Evolutionary conservation across 495 filamentous ascomycete species (phyloP), one percentile per base, ranked within the genome.

Genomic region (Antarctomyces pellizariae): DNA sequence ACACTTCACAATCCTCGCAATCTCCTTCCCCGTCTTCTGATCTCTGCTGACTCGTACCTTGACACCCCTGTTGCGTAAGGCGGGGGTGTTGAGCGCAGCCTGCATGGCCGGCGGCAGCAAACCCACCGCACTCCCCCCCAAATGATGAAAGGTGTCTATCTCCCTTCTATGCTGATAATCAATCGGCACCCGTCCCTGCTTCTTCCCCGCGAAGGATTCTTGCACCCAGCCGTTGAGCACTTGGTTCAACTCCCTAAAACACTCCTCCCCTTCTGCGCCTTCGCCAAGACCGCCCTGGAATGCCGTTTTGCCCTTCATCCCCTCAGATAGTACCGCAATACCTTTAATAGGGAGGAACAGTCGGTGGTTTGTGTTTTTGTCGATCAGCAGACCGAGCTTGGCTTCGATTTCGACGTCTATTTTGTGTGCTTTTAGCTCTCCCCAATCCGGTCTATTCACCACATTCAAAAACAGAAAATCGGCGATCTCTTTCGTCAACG

Each of bases 361-460:
- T 18, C 80, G 60, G n/a, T 71, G 56, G 26, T 67, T 59, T 1
- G 63, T 69, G 32, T 61, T 58, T 45, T 59, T 67, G 38, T 82
- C 69, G 21, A 90, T 62, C 9, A 92, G 47, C 22, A 62, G 68
- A 26, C 84, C 84, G 10, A 95, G 46, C 45, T 92, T 93, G 5
- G 79, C 83, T 49, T 93, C 83, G 30, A 93, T 74, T 47, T 93
- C 83, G 20, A 90, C 59, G 30, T 78, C 59, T n/a, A 74, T 60
- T 3, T 64, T 67, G n/a, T 50, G 46, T 30, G 40, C 48, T 4
- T 50, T 39, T 18, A 63, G 45, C 28, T 71, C 64, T 13, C 59
- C 58, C 3, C 62, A 48, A 33, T 59, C 57, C 8, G 56, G 48
- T 29, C 64, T 57, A 3, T 53, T 33, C 7, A 84, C 62, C 16